phyloP scores from a whole-genome alignment of 1,284 basidiomycete genomes.

The Sphaerobolus stellatus region DNA sequence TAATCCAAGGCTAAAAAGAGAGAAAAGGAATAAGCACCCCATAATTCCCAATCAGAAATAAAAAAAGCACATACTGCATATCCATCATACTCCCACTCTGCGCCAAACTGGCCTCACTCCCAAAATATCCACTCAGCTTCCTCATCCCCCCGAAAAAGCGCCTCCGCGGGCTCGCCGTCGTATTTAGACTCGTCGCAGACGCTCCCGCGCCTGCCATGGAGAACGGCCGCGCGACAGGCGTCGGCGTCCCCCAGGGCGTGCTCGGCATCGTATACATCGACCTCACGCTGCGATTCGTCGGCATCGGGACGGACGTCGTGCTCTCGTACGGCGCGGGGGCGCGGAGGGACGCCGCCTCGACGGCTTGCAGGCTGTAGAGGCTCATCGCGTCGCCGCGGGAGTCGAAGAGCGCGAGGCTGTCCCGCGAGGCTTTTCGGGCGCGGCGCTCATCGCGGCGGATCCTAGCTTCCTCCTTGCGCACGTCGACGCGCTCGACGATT shows the following conservation, averaged over 20 bases:
- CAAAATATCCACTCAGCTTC: constrained; percentile 72
- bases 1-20: constrained; percentile 59
- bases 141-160: constrained; percentile 77
- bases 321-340: constrained; percentile 3
- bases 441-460: constrained; percentile 58
- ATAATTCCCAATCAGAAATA: constrained; percentile 8
- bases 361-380: constrained; percentile 6
- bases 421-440: constrained; percentile 54
- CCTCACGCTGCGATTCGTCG: constrained; percentile 6
- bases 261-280: constrained; percentile 13
- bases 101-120: constrained; percentile 75
- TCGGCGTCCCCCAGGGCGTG: constrained; percentile 1
- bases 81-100: constrained; percentile 84
- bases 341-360: constrained; percentile 6
- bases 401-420: constrained; percentile 5
- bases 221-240: neutral
- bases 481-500: constrained; percentile 81
- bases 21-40: constrained; percentile 6
- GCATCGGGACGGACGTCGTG: constrained; percentile 8
- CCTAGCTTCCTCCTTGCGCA: constrained; percentile 65
- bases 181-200: constrained; percentile 49
- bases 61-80: constrained; percentile 75
- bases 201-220: constrained; percentile 8
- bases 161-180: constrained; percentile 64
- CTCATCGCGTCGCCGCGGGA: constrained; percentile 2